phyloP scores from a whole-genome alignment of 2,329 filamentous ascomycete genomes.

The Dactylella cylindrospora region DNA sequence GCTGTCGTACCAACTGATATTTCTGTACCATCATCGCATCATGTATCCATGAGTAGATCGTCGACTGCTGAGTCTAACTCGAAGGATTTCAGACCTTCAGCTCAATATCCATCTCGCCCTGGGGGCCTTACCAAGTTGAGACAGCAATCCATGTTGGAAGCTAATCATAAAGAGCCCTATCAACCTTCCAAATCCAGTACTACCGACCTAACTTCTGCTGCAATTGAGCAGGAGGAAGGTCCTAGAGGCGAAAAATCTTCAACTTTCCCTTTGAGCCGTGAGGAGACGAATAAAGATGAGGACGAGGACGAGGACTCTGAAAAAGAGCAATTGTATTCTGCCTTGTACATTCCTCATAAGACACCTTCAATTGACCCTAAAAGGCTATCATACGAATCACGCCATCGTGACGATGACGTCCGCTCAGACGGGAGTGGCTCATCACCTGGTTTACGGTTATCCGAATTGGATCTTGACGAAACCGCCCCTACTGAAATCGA shows the following conservation, averaged over 20 bases:
- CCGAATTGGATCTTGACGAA: conserved; percentile 39
- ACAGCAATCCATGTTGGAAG: conserved; percentile 35
- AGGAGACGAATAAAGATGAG: conserved; percentile 42
- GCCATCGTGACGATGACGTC: conserved; percentile 12
- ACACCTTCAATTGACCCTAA: conserved; percentile 53
- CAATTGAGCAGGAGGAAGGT: conserved; percentile 13
- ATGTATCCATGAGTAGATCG: conserved; percentile 36
- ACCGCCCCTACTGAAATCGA: conserved; percentile 31
- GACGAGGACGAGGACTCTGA: conserved; percentile 58
- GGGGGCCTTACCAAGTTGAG: conserved; percentile 36
- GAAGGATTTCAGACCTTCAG: conserved; percentile 22
- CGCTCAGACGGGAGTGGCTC: conserved; percentile 26
- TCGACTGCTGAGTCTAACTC: conserved; percentile 39
- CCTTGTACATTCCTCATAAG: conserved; percentile 77
- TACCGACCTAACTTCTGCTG: conserved; percentile 3
- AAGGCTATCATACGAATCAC: conserved; percentile 25
- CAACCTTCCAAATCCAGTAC: conserved; percentile 20
- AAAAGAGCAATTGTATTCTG: conserved; percentile 83
- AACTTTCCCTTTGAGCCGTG: conserved; percentile 9
- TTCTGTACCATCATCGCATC: conserved; percentile 28
- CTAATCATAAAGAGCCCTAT: conserved; percentile 29
- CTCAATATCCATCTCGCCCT: conserved; percentile 34
- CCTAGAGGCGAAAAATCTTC: conserved; percentile 17
- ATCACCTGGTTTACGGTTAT: conserved; percentile 23
- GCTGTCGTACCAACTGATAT: conserved; percentile 38